phyloP scores from a whole-genome alignment of 1,284 basidiomycete genomes.

The Malassezia psittaci region DNA sequence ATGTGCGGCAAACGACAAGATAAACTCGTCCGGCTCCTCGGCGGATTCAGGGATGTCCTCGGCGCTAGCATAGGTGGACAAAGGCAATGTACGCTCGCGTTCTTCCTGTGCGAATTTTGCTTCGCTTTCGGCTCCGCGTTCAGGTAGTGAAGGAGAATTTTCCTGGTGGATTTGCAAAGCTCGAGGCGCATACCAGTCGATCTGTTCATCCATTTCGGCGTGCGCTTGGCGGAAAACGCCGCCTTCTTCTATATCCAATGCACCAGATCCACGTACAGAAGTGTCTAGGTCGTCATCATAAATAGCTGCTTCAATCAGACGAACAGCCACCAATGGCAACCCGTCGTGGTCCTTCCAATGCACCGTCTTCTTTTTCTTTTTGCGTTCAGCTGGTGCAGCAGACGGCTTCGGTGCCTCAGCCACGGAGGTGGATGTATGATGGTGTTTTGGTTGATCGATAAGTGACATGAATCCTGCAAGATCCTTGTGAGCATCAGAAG shows the following conservation, averaged over 20 bases:
- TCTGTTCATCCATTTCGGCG: conserved; percentile 30
- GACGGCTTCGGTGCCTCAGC: not conserved
- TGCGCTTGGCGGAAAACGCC: conserved; percentile 24
- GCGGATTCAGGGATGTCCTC: conserved; percentile 8
- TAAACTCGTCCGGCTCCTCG: conserved; percentile 8
- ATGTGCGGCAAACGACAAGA: not conserved
- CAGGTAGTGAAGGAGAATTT: not conserved
- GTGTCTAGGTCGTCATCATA: conserved; percentile 23
- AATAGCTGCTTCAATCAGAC: conserved; percentile 27
- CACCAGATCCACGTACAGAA: conserved; percentile 8
- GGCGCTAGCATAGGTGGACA: not conserved
- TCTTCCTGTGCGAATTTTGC: conserved; percentile 13
- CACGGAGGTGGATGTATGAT: too few relatives aligned
- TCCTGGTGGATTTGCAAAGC: not conserved
- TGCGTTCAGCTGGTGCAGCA: conserved; percentile 1
- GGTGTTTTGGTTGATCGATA: conserved; percentile 8
- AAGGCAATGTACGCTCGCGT: not conserved
- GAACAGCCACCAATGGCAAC: conserved; percentile 22
- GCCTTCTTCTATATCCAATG: conserved; percentile 26
- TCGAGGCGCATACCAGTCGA: conserved; percentile 24
- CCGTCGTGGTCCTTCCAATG: conserved; percentile 27
- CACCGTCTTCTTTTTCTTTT: conserved; percentile 27
- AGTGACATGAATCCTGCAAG: conserved; percentile 21
- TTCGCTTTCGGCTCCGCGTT: conserved; percentile 4
- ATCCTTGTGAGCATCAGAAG: conserved; percentile 10